Conservation (phyloP, 805 yeast genomes). For the Cyberlindnera subsufficiens region DNA sequence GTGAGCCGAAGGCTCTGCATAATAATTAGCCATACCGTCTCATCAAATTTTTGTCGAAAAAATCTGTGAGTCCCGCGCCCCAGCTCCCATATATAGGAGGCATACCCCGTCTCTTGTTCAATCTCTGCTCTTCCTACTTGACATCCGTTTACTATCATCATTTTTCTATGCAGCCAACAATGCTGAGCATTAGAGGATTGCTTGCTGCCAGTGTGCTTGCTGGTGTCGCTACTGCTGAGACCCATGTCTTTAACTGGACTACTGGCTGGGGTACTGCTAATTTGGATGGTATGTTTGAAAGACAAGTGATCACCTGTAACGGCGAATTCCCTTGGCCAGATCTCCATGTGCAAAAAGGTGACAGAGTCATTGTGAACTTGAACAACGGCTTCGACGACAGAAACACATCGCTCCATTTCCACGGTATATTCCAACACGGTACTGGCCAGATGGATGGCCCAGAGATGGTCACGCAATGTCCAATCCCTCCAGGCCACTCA, state of each 20-base stretch:
- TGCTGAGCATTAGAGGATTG: slow-evolving; percentile 7
- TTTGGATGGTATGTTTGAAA: slow-evolving; percentile 33
- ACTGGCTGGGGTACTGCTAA: slow-evolving; percentile 50
- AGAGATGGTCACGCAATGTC: slow-evolving; percentile 69
- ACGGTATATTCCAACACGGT: slow-evolving; percentile 78
- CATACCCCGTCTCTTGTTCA: not conserved
- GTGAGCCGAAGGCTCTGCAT: not conserved
- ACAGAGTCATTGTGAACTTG: slow-evolving; percentile 64
- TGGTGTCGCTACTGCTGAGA: slow-evolving; percentile 20
- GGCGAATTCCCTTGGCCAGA: slow-evolving; percentile 81
- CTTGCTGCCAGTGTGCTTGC: slow-evolving; percentile 4
- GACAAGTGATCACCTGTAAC: slow-evolving; percentile 40
- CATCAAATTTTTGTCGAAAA: slow-evolving; percentile 2
- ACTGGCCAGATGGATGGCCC: slow-evolving; percentile 88
- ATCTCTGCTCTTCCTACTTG: not conserved
- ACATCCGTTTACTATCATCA: not conserved
- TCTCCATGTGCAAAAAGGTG: slow-evolving; percentile 71
- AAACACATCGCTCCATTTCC: slow-evolving; percentile 79
- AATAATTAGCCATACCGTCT: not conserved
- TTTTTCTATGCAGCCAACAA: not conserved
- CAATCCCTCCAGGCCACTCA: slow-evolving; percentile 74
- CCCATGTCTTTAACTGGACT: slow-evolving; percentile 61
- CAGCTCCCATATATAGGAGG: slow-evolving; percentile 1
- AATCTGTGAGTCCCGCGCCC: slow-evolving; percentile 1
- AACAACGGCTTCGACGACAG: slow-evolving; percentile 64